Evolutionary conservation across 83 land plant genomes (phyloP).

Genomic region (Diphasiastrum complanatum): DNA sequence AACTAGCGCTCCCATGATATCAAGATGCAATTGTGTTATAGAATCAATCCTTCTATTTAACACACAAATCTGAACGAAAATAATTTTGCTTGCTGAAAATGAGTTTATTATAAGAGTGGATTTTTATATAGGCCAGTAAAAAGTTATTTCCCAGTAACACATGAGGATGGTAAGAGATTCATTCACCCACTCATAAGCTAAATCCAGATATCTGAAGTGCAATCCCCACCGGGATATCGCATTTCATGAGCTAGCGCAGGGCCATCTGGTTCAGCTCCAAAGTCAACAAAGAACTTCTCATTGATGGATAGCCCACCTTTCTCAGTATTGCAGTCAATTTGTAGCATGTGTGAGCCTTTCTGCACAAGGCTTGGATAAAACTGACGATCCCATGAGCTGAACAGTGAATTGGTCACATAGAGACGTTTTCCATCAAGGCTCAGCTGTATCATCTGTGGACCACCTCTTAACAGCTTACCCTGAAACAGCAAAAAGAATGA

Average conservation of each 20-base stretch:
- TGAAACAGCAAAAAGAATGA: slow-evolving; percentile 36
- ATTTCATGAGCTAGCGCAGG: slow-evolving; percentile 97
- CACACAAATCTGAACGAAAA: too few relatives aligned
- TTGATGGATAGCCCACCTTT: slow-evolving; percentile 74
- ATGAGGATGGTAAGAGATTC: too few relatives aligned
- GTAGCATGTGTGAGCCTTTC: slow-evolving; percentile 89
- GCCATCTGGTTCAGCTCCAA: slow-evolving; percentile 84
- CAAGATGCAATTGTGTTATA: too few relatives aligned
- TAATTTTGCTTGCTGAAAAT: too few relatives aligned
- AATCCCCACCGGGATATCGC: slow-evolving; percentile 98
- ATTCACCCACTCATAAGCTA: slow-evolving; percentile 13
- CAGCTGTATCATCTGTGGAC: slow-evolving; percentile 98
- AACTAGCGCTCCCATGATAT: too few relatives aligned
- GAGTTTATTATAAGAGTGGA: too few relatives aligned
- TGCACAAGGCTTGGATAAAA: slow-evolving; percentile 69
- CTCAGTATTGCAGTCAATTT: slow-evolving; percentile 76
- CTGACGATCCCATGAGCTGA: slow-evolving; percentile 90
- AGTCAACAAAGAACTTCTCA: slow-evolving; percentile 84
- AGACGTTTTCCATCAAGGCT: slow-evolving; percentile 94
- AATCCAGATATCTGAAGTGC: slow-evolving; percentile 98
- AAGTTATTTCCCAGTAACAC: too few relatives aligned
- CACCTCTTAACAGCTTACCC: slow-evolving; percentile 80
- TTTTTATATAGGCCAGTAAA: too few relatives aligned
- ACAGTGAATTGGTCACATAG: slow-evolving; percentile 90
- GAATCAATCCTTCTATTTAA: too few relatives aligned